These are phyloP conservation scores for Torulaspora quercuum DNA, from an alignment of 805 yeast genomes.

Conservation along the genomic window DNA sequence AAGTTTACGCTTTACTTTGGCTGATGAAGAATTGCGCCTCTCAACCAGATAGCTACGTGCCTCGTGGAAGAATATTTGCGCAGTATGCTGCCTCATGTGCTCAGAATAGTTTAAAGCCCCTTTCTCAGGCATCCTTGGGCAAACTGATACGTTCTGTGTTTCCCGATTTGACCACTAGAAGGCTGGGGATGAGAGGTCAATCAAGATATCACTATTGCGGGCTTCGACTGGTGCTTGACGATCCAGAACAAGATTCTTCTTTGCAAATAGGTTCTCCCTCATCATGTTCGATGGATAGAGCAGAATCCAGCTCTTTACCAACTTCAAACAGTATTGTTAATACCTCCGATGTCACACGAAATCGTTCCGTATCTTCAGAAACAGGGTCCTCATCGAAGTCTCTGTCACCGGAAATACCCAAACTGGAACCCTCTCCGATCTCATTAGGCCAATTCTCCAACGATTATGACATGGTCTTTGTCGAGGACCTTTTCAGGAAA, in stretches of 20 bases:
- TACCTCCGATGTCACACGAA: neutral
- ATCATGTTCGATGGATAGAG: neutral
- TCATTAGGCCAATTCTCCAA: slow-evolving; percentile 6
- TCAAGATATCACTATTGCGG: slow-evolving; percentile 87
- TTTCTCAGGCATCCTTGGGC: slow-evolving; percentile 77
- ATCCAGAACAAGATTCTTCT: neutral
- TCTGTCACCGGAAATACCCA: slow-evolving; percentile 6
- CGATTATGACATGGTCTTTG: slow-evolving; percentile 14
- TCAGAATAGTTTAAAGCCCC: slow-evolving; percentile 50
- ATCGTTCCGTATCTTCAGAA: neutral
- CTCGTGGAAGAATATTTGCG: slow-evolving; percentile 65
- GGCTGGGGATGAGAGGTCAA: slow-evolving; percentile 79
- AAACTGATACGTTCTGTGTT: slow-evolving; percentile 62
- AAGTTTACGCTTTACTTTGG: slow-evolving; percentile 81
- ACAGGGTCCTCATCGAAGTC: neutral
- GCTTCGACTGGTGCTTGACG: slow-evolving; percentile 39
- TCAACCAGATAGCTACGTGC: slow-evolving; percentile 51
- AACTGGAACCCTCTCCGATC: slow-evolving; percentile 8
- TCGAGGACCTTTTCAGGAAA: slow-evolving; percentile 24
- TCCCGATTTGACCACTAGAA: slow-evolving; percentile 66
- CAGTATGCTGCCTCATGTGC: slow-evolving; percentile 59
- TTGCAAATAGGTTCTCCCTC: slow-evolving; percentile 1
- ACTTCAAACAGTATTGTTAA: neutral
- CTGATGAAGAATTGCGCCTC: slow-evolving; percentile 60
- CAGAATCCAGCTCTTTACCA: neutral